Evolutionary conservation across 352 stramenopile genomes (phyloP), one percentile per base, ranked within the genome.

Genomic region (Pythium monospermum): DNA sequence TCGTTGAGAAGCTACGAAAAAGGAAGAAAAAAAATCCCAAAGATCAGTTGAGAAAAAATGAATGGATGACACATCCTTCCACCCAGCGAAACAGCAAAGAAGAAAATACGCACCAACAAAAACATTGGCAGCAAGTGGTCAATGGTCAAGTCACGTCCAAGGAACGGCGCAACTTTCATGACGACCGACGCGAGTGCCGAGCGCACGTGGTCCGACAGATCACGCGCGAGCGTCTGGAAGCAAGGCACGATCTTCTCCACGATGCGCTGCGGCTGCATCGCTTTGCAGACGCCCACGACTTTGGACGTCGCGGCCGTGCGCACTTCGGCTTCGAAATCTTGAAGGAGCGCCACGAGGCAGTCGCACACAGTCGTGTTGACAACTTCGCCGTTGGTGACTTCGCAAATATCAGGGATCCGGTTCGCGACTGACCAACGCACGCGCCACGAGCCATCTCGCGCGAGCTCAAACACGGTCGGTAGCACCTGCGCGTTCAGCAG

Each of bases 351-450:
- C 49, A 97, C 92, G 56, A 98, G 97, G 42, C 81, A 83, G 49
- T 88, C 78, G 42, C 79, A 87, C 41, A 94, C 71, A 21, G 70
- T 87, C 35, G 72, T 67, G 50, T 84, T 89, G 23, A 85, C 75
- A 1, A 64, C 65, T 26, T 95, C 79, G 1, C 75, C 46, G 41
- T 75, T 80, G 45, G 98, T 87, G 3, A 87, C 92, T 37, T 86
- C 69, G 36, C 94, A 96, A 10, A 98, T 88, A 44, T 96, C 77
- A 1, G 91, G 78, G 54, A 99, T 98, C 42, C 97, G 96, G 40
- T 97, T 96, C 8, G 96, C 96, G 28, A 98, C 94, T 11, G 94
- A 98, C 95, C 96, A 99, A 31, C 97, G 83, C 28, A 99, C 96
- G 49, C 97, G 87, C 97, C 97, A 99, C 25, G 95, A 98, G n/a